Conservation (phyloP, 2,329 filamentous ascomycete genomes). For the Epichloe sibirici region DNA sequence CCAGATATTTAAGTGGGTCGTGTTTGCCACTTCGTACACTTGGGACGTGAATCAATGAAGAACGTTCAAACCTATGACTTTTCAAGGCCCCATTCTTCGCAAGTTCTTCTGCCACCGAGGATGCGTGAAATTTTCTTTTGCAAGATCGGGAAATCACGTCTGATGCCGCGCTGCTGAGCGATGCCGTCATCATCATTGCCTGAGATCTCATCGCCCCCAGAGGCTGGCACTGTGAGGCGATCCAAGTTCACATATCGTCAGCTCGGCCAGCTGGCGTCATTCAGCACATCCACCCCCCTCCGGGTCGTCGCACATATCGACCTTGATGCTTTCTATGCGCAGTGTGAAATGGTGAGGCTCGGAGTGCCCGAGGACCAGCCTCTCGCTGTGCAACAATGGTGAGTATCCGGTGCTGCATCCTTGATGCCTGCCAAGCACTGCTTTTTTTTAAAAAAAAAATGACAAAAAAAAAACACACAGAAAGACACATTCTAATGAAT, state of each 20-base stretch:
- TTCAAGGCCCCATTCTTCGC: neutral
- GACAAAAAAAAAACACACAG: too few relatives aligned
- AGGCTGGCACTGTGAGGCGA: slow-evolving; percentile 18
- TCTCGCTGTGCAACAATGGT: slow-evolving; percentile 90
- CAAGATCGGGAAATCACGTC: neutral
- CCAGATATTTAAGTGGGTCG: neutral
- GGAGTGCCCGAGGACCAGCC: slow-evolving; percentile 62
- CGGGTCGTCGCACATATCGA: slow-evolving; percentile 86
- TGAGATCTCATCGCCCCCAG: slow-evolving; percentile 16
- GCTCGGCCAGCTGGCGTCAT: slow-evolving; percentile 61
- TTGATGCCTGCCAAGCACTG: neutral
- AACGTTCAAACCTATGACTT: neutral
- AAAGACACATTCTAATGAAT: neutral
- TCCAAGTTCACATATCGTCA: slow-evolving; percentile 82
- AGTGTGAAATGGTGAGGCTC: slow-evolving; percentile 88
- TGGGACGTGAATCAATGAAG: neutral
- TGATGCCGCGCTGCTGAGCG: neutral
- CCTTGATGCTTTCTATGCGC: slow-evolving; percentile 93
- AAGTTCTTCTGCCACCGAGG: neutral
- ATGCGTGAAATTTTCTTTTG: neutral
- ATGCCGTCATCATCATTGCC: slow-evolving; percentile 4
- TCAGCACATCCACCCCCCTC: slow-evolving; percentile 60
- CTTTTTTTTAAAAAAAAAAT: neutral
- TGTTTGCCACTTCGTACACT: neutral
- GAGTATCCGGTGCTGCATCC: slow-evolving; percentile 11